A percentile compares a stretch with the other conserved stretches of the same genome.
These are phyloP conservation scores for Alternaria infectoria DNA, from an alignment of 2,329 filamentous ascomycete species.

Conservation along the genomic window DNA sequence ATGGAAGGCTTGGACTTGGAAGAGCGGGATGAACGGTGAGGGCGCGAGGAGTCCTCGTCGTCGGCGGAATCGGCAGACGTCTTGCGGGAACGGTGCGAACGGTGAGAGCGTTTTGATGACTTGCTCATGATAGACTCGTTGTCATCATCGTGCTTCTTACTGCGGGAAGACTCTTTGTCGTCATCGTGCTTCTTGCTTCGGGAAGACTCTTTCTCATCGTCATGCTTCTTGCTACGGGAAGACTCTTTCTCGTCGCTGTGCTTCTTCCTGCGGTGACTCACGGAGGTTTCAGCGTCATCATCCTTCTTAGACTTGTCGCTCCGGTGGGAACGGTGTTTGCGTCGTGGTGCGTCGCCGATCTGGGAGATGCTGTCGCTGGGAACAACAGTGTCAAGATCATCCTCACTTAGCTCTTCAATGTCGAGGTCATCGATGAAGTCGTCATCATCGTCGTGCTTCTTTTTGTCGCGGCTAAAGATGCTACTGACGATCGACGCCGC, in stretches of 20 bases:
- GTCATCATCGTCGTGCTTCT: slow-evolving; percentile 37
- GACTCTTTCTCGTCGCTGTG: slow-evolving; percentile 13
- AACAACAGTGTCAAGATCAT: slow-evolving; percentile 53
- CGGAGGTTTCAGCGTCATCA: slow-evolving; percentile 19
- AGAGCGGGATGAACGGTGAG: slow-evolving; percentile 26
- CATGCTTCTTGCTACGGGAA: neutral
- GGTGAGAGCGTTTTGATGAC: slow-evolving; percentile 35
- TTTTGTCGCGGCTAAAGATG: slow-evolving; percentile 45
- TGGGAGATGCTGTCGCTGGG: slow-evolving; percentile 58
- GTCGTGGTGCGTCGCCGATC: slow-evolving; percentile 36
- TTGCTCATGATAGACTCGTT: slow-evolving; percentile 35
- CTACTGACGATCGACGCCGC: slow-evolving; percentile 44
- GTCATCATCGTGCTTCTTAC: slow-evolving; percentile 14
- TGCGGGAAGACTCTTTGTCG: slow-evolving; percentile 20
- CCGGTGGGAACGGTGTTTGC: slow-evolving; percentile 35
- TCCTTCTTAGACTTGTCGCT: slow-evolving; percentile 18
- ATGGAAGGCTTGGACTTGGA: slow-evolving; percentile 19
- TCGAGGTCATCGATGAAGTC: slow-evolving; percentile 47
- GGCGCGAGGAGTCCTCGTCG: slow-evolving; percentile 21
- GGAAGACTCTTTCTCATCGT: neutral
- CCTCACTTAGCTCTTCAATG: slow-evolving; percentile 38
- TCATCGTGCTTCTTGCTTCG: slow-evolving; percentile 10
- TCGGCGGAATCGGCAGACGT: slow-evolving; percentile 27
- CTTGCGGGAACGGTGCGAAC: slow-evolving; percentile 35
- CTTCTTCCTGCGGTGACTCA: slow-evolving; percentile 27